These are phyloP conservation scores for Trichoderma asperelloides DNA, from an alignment of 495 filamentous ascomycete species.

Conservation along the genomic window DNA sequence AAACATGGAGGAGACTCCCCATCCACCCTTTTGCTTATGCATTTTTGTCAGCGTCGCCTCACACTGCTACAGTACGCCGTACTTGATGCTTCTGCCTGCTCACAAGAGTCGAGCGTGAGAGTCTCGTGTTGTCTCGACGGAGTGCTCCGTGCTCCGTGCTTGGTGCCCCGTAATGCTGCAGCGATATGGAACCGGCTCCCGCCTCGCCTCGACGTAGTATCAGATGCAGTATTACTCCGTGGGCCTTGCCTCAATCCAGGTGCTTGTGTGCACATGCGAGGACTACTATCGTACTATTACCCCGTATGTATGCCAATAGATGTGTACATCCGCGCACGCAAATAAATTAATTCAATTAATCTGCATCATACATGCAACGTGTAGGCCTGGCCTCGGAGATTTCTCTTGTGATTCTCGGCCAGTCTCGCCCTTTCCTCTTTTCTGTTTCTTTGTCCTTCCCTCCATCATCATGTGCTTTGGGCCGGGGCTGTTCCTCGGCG, in stretches of 20 bases:
- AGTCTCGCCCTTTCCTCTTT: background rate
- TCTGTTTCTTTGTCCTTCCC: background rate
- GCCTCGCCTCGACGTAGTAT: background rate
- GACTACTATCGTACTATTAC: too few species aligned
- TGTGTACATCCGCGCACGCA: too few species aligned
- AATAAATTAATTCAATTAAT: too few species aligned
- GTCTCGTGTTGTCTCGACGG: background rate
- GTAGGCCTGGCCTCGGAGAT: background rate
- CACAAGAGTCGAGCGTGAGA: too few species aligned
- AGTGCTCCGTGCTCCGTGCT: background rate
- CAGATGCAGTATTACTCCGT: background rate
- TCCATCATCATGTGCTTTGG: background rate
- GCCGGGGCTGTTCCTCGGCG: background rate
- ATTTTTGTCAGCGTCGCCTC: too few species aligned
- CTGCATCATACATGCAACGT: background rate
- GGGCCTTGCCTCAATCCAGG: background rate
- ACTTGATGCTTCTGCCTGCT: too few species aligned
- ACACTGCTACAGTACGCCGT: too few species aligned
- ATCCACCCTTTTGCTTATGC: too few species aligned
- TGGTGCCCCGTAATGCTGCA: background rate
- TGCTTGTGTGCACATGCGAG: too few species aligned
- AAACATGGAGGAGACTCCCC: too few species aligned
- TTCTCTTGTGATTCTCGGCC: background rate
- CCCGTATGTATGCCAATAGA: too few species aligned
- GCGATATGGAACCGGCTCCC: background rate